Percentiles rank a stretch among this genome's conserved stretches.
phyloP scores from a whole-genome alignment of 2,329 filamentous ascomycete genomes.

The Polytolypa hystricis region DNA sequence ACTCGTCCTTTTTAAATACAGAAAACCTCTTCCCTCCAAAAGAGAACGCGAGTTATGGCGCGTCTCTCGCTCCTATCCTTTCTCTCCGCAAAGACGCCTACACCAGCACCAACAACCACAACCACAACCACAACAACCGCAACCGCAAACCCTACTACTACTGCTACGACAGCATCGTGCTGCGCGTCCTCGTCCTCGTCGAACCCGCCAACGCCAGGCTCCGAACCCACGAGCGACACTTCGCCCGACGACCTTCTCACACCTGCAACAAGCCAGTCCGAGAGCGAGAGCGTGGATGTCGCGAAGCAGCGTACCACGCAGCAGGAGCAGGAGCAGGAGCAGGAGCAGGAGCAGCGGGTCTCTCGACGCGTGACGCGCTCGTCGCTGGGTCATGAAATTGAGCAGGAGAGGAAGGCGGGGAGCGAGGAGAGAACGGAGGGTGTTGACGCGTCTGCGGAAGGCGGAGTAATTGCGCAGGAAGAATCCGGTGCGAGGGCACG shows the following conservation, averaged over 20 bases:
- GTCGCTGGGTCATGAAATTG: conserved; percentile 18
- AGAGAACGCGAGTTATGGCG: conserved; percentile 19
- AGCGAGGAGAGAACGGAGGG: conserved; percentile 9
- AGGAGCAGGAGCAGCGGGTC: conserved; percentile 15
- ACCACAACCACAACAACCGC: conserved; percentile 15
- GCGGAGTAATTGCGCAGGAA: background rate
- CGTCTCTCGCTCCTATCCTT: conserved; percentile 18
- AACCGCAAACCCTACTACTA: conserved; percentile 15
- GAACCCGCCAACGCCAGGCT: conserved; percentile 12
- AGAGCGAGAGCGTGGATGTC: conserved; percentile 30
- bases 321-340: conserved; percentile 13
- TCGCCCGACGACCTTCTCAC: conserved; percentile 31
- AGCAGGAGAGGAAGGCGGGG: background rate
- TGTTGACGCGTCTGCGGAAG: conserved; percentile 10
- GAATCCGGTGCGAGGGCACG: background rate
- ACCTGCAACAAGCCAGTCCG: conserved; percentile 33
- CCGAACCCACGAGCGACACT: conserved; percentile 24
- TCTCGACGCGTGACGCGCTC: conserved; percentile 32
- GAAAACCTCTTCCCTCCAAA: background rate
- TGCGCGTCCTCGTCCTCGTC: no score
- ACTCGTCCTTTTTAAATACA: background rate
- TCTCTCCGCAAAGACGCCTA: no score
- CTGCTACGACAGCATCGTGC: conserved; percentile 15
- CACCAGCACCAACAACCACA: no score
- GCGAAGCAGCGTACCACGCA: conserved; percentile 18